Conservation (phyloP, 192 early-diverging fungal genomes). For the Backusella westeae region DNA sequence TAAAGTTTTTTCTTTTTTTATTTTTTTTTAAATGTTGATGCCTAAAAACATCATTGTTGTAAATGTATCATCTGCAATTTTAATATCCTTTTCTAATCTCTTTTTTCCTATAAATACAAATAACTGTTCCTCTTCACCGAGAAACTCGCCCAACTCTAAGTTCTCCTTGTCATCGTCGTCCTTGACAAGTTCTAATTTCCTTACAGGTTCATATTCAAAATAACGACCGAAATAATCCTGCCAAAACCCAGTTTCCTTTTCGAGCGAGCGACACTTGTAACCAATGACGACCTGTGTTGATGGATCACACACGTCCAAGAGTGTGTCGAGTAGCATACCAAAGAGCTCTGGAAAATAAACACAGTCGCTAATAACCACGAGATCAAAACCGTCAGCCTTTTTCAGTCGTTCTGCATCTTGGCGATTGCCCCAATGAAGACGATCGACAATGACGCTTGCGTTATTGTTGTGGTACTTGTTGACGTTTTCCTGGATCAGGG, state of each 20-base stretch:
- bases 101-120: conserved; percentile 42
- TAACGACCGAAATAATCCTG: conserved; percentile 49
- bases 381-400: conserved; percentile 28
- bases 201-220: conserved; percentile 48
- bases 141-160: conserved; percentile 8
- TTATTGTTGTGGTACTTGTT: not conserved
- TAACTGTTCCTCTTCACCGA: conserved; percentile 42
- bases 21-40: not conserved
- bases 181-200: not conserved
- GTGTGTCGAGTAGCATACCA: conserved; percentile 34
- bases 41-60: conserved; percentile 40
- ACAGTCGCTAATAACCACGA: conserved; percentile 47
- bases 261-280: conserved; percentile 47
- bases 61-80: conserved; percentile 46
- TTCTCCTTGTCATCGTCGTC: conserved; percentile 11
- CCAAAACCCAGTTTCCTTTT: conserved; percentile 54
- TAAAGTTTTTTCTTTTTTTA: not conserved
- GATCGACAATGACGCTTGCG: conserved; percentile 28
- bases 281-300: conserved; percentile 45
- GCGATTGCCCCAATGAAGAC: conserved; percentile 45
- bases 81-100: conserved; percentile 30
- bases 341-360: conserved; percentile 55
- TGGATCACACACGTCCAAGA: conserved; percentile 34
- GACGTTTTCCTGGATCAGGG: conserved; percentile 44
- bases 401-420: conserved; percentile 29